Evolutionary conservation across 371 early-diverging fungal species (phyloP), one percentile per base, ranked within the genome.

Genomic region (Mucor saturninus): DNA sequence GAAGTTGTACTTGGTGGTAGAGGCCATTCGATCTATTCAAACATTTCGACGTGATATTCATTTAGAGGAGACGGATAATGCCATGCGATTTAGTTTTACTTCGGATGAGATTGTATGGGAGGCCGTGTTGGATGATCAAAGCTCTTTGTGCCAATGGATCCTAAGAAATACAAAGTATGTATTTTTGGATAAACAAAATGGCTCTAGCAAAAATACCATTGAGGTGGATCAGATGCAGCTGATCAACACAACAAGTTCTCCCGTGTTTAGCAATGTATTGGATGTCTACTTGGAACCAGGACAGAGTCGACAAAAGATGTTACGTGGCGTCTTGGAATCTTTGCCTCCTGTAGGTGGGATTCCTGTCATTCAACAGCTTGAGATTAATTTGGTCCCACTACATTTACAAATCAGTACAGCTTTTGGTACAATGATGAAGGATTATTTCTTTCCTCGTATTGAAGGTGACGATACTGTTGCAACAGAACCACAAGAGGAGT

Each of bases 281-380:
- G 61, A 65, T 13, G 54, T 46, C 1, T 60, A 56, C 28, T 1
- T 48, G 1, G 54, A 54, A 15, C 49, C 40, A 38, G 66, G 64
- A 0, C 30, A 40, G 14, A 6, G 85, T 9, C 74, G 89, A 11
- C 86, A 91, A 54, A 92, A 91, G 71, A 92, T 93, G 91, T 64
- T 96, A 5, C 80, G 92, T 46, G 86, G 91, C 5, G 87, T 87
- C 56, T 84, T 90, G 80, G 79, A 88, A 4, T 87, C 92, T 30
- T 71, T 91, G 45, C 90, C 90, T 5, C 93, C 94, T 0, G 95
- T 95, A 2, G 95, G 89, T 30, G 95, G 95, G 5, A 95, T 95
- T 59, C 83, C 83, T 5, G 88, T 96, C 10, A 86, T 95, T 26
- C 94, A 95, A 57, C 92, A 93, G 50, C 82, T 95, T 56, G 95